Evolutionary conservation across 2,329 filamentous ascomycete genomes (phyloP).

Genomic region (Ascochyta fabae): DNA sequence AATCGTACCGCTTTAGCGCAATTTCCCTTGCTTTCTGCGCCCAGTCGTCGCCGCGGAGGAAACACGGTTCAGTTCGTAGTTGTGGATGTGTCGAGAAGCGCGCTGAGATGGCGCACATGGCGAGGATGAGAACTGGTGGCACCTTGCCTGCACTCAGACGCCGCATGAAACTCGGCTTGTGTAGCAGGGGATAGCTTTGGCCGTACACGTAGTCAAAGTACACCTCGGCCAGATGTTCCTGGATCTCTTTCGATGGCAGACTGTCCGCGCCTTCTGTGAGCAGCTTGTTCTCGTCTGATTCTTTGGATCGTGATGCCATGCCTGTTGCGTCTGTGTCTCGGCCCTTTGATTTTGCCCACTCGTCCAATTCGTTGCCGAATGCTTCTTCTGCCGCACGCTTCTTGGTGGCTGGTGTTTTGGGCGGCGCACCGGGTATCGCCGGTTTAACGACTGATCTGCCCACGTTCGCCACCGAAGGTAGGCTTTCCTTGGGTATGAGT

Average conservation of each 20-base stretch:
- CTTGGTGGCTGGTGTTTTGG: conserved; percentile 66
- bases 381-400: conserved; percentile 88
- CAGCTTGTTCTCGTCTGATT: conserved; percentile 76
- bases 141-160: conserved; percentile 79
- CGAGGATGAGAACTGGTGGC: conserved; percentile 89
- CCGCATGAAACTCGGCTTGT: conserved; percentile 97
- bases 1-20: conserved; percentile 84
- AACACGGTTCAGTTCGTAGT: conserved; percentile 76
- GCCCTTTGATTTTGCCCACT: conserved; percentile 72
- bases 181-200: conserved; percentile 90
- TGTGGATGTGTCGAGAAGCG: conserved; percentile 90
- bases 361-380: conserved; percentile 79
- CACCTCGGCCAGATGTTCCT: conserved; percentile 90
- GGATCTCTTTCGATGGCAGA: conserved; percentile 83
- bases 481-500: conserved; percentile 85
- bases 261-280: conserved; percentile 82
- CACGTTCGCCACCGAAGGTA: conserved; percentile 70
- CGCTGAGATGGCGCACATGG: conserved; percentile 93
- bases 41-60: conserved; percentile 90
- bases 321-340: conserved; percentile 61
- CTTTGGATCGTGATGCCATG: conserved; percentile 51
- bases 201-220: conserved; percentile 97
- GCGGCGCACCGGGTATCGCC: conserved; percentile 64
- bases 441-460: conserved; percentile 86
- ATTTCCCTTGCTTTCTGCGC: conserved; percentile 86